A percentile compares a stretch with the other conserved stretches of the same genome.
Conservation (phyloP, 352 stramenopile species). For the Globisporangium sylvaticum region DNA sequence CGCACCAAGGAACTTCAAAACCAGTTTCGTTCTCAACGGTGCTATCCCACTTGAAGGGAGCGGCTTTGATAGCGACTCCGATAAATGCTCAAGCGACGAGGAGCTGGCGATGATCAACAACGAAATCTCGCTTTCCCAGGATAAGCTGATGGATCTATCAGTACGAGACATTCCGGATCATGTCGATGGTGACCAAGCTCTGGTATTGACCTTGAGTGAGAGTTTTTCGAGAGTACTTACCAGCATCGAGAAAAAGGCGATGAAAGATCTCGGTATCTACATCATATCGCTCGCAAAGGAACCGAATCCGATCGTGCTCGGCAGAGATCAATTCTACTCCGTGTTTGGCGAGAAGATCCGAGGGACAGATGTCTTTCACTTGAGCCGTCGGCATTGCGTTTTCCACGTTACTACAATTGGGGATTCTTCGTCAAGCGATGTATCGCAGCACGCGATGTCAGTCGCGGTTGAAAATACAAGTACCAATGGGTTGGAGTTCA, state of each 20-base stretch:
- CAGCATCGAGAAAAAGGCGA: constrained; percentile 33
- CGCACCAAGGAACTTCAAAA: not conserved
- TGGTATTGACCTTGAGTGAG: constrained; percentile 37
- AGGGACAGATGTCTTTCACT: constrained; percentile 41
- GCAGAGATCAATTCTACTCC: constrained; percentile 53
- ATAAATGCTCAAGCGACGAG: constrained; percentile 51
- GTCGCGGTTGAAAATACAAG: constrained; percentile 67
- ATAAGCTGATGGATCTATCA: constrained; percentile 63
- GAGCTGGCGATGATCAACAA: constrained; percentile 49
- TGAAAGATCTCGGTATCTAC: constrained; percentile 48
- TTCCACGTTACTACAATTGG: constrained; percentile 44
- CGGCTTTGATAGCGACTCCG: constrained; percentile 18
- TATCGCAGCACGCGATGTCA: constrained; percentile 29
- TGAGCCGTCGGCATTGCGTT: constrained; percentile 62
- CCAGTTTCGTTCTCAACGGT: constrained; percentile 5
- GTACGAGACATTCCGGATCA: constrained; percentile 47
- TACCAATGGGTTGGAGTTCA: constrained; percentile 65
- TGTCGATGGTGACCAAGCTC: constrained; percentile 6
- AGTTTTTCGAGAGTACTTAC: constrained; percentile 39
- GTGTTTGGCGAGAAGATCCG: constrained; percentile 71
- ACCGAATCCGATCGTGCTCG: constrained; percentile 27
- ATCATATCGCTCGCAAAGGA: constrained; percentile 31
- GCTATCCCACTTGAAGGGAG: constrained; percentile 4
- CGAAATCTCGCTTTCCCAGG: constrained; percentile 61
- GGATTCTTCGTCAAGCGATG: constrained; percentile 12